phyloP scores from a whole-genome alignment of 176 grass and related monocot species.

The Elymus sibiricus region DNA sequence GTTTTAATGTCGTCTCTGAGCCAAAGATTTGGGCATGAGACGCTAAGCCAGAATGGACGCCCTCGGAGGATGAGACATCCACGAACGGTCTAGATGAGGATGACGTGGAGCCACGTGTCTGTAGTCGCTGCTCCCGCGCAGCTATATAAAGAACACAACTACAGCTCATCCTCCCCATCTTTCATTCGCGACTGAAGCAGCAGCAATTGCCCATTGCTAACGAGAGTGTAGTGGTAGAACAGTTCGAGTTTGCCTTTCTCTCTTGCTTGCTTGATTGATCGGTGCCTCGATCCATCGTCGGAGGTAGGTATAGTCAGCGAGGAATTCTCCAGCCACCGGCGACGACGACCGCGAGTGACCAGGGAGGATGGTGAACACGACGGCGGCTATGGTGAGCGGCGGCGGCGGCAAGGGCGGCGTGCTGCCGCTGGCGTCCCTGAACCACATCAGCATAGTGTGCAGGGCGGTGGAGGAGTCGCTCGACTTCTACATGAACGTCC shows the following conservation, averaged over 20 bases:
- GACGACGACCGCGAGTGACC: not conserved
- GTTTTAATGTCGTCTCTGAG: too few relatives aligned
- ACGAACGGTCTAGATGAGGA: not conserved
- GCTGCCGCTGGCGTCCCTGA: conserved; percentile 79
- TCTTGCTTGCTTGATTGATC: not conserved
- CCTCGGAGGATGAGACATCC: too few relatives aligned
- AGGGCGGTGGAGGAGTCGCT: conserved; percentile 63
- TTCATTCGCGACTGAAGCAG: not conserved
- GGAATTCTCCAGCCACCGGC: not conserved
- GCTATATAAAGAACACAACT: conserved; percentile 2
- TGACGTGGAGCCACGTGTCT: conserved; percentile 42
- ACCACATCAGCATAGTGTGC: conserved; percentile 87
- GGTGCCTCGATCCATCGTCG: not conserved
- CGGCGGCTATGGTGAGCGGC: not conserved
- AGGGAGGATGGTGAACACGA: conserved; percentile 30
- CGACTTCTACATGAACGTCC: conserved; percentile 73
- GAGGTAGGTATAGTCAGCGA: not conserved
- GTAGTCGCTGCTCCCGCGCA: not conserved
- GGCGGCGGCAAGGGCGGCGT: conserved; percentile 16
- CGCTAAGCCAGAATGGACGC: too few relatives aligned
- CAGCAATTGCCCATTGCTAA: not conserved
- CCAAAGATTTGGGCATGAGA: too few relatives aligned
- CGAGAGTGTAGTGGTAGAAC: not conserved
- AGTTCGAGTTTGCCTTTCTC: not conserved
- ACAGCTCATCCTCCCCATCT: not conserved